These are phyloP conservation scores for Penicillium longicatenatum DNA, from an alignment of 495 filamentous ascomycete genomes.

Conservation along the genomic window DNA sequence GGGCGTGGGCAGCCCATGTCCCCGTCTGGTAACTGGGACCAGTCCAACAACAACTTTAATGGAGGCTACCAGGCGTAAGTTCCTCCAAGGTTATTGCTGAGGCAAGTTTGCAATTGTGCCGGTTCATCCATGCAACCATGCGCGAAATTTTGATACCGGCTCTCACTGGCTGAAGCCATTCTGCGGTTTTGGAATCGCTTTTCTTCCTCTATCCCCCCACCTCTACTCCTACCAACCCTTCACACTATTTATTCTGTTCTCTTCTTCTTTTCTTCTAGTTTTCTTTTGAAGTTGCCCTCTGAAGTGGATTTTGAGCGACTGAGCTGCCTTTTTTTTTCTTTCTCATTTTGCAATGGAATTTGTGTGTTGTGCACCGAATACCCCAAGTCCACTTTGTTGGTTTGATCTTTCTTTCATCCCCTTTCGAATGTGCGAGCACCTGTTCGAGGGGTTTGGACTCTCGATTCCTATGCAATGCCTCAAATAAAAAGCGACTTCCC, in stretches of 20 bases:
- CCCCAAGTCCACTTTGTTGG: slow-evolving; percentile 50
- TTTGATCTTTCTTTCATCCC: slow-evolving; percentile 32
- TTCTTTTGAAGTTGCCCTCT: slow-evolving; percentile 32
- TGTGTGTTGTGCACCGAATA: slow-evolving; percentile 53
- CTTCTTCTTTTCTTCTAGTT: slow-evolving; percentile 19
- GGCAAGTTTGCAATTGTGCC: slow-evolving; percentile 14
- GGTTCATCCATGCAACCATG: slow-evolving; percentile 5
- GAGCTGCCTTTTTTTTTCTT: slow-evolving; percentile 32
- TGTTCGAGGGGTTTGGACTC: slow-evolving; percentile 37
- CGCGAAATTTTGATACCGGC: slow-evolving; percentile 10
- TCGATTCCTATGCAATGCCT: slow-evolving; percentile 38
- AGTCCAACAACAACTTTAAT: slow-evolving; percentile 57
- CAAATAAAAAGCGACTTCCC: slow-evolving; percentile 48
- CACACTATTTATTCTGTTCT: slow-evolving; percentile 9
- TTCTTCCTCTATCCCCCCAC: slow-evolving; percentile 12
- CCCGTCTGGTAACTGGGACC: slow-evolving; percentile 70
- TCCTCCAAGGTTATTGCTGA: slow-evolving; percentile 7
- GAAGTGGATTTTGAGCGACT: slow-evolving; percentile 49
- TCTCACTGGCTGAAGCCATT: slow-evolving; percentile 18
- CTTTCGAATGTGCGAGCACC: slow-evolving; percentile 34
- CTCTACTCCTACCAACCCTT: neutral
- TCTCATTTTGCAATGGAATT: slow-evolving; percentile 46
- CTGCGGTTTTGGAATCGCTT: slow-evolving; percentile 13
- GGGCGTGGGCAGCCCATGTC: slow-evolving; percentile 78
- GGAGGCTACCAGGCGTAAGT: slow-evolving; percentile 56